A percentile compares a stretch with the other conserved stretches of the same genome.
These are phyloP conservation scores for Apiospora malaysiana DNA, from an alignment of 2,329 filamentous ascomycete species.

Conservation along the genomic window DNA sequence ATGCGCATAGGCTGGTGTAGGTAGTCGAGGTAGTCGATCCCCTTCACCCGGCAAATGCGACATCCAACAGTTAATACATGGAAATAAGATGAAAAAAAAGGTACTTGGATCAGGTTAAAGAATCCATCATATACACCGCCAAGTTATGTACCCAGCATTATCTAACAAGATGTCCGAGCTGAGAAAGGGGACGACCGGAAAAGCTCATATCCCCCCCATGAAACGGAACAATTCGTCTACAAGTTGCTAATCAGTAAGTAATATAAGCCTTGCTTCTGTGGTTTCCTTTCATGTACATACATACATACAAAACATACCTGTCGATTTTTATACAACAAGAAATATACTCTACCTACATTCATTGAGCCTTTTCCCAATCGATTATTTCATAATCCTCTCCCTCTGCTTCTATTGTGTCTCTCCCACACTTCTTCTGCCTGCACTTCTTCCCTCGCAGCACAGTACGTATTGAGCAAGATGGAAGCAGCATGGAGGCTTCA, in stretches of 20 bases:
- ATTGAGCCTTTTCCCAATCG: slow-evolving; percentile 6
- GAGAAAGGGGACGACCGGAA: slow-evolving; percentile 2
- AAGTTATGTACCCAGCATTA: slow-evolving; percentile 1
- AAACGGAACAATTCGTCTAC: slow-evolving; percentile 7
- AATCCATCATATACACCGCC: slow-evolving; percentile 3
- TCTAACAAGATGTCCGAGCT: background rate
- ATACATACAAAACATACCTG: slow-evolving; percentile 30
- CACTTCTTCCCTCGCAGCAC: slow-evolving; percentile 19
- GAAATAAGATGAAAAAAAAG: background rate
- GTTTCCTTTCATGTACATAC: slow-evolving; percentile 33
- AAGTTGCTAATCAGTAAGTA: slow-evolving; percentile 13
- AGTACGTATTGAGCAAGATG: slow-evolving; percentile 15
- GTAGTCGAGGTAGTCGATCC: background rate
- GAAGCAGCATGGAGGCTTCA: background rate
- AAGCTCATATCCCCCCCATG: slow-evolving; percentile 6
- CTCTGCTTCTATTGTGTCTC: slow-evolving; percentile 30
- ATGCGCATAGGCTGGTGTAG: background rate
- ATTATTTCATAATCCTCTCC: slow-evolving; percentile 19
- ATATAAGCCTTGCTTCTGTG: background rate
- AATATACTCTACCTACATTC: background rate
- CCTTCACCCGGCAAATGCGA: slow-evolving; percentile 12
- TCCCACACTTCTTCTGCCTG: slow-evolving; percentile 28
- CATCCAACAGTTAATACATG: background rate
- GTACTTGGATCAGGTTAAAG: background rate
- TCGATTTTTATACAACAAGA: background rate